Base-by-base conservation (phyloP, 495 filamentous ascomycete genomes). In the Podospora fimiseda region DNA sequence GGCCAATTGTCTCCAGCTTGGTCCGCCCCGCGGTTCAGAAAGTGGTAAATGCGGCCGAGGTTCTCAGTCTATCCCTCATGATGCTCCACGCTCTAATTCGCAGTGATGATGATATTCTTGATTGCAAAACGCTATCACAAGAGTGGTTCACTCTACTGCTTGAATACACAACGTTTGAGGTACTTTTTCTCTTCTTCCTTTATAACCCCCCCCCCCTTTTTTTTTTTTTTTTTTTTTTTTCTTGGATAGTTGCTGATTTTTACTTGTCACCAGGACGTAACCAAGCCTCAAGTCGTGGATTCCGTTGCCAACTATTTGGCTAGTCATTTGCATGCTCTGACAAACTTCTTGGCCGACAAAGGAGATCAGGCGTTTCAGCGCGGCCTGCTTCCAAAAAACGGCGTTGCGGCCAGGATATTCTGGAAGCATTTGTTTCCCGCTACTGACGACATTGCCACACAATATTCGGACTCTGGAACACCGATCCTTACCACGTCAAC, bases 381-480 rank as follows among this genome's bases (percentile, higher is more conserved):
- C 14, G 54, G 52, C 15, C 33, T 61, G 2, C 20, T 50, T 15
- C 52, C 50, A 16, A 16, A 22, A n/a, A 46, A 9, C 6, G 65
- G 68, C 4, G 73, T 90, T 39, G 75, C 79, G 15, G 76, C 78
- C 45, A 70, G 69, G 13, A 66, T 93, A 14, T 85, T 90, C 58
- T 76, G 70, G 53, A 80, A 73, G 39, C 85, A 87, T 57, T 76
- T 95, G 1, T 92, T 90, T 59, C 86, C 71, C 1, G 63, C 83
- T 0, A 77, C 77, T 7, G 67, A 84, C 19, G 72, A 79, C 2
- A 52, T 60, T 22, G 50, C 13, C 3, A 16, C 54, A 20, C 63
- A 64, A 7, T 53, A 50, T 0, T n/a, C n/a, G n/a, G 48, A 58
- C 13, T 59, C 59, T 16, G 60, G 48, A 23, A 70, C 50, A 21